Conservation (phyloP, 768 basidiomycete genomes). For the Tricholoma sp. region DNA sequence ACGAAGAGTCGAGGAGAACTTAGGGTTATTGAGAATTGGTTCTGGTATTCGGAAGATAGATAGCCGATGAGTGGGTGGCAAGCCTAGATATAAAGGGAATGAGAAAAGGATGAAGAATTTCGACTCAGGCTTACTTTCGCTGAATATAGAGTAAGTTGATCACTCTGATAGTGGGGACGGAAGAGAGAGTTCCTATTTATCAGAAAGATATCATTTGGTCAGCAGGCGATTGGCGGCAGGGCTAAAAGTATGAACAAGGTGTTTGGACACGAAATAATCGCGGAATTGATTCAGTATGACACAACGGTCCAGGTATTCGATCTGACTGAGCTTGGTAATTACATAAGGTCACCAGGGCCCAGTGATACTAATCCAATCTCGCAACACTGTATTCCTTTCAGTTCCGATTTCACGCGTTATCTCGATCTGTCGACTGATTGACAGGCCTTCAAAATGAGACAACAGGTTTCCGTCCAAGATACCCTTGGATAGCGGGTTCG, state of each 20-base stretch:
- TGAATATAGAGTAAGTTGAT: constrained; percentile 39
- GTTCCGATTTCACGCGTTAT: constrained; percentile 89
- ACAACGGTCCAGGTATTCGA: constrained; percentile 38
- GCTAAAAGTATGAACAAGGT: no score
- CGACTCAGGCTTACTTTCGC: constrained; percentile 33
- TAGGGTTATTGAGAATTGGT: constrained; percentile 37
- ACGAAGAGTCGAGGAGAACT: constrained; percentile 62
- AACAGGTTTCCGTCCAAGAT: constrained; percentile 85
- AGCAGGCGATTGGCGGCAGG: no score
- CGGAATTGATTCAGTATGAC: no score
- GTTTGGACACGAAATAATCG: no score
- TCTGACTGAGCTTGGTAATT: constrained; percentile 21
- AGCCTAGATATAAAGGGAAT: no score
- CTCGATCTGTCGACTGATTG: constrained; percentile 73
- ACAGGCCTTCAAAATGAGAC: constrained; percentile 64
- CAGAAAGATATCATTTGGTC: no score
- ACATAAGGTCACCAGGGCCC: constrained; percentile 47
- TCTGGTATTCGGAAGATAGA: constrained; percentile 4
- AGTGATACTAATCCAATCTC: constrained; percentile 58
- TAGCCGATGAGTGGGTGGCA: constrained; percentile 57
- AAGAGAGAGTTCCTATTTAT: no score
- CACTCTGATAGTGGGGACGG: not conserved
- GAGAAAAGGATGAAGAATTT: not conserved
- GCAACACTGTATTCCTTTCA: constrained; percentile 52
- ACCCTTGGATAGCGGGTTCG: constrained; percentile 78